Base-by-base conservation (phyloP, 2,329 filamentous ascomycete species). In the Clarireedia homoeocarpa region DNA sequence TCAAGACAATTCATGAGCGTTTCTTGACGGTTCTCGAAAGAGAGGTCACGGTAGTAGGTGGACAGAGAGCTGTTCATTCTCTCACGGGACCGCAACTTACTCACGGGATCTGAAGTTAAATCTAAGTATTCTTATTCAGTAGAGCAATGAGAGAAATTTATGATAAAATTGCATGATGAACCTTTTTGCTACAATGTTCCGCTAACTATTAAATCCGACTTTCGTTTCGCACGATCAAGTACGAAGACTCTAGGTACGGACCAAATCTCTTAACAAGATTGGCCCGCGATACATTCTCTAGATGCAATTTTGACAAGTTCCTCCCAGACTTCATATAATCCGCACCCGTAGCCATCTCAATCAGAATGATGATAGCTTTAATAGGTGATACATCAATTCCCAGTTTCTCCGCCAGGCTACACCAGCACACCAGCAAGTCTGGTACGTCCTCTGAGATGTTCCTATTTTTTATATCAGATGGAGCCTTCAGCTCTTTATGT, bases 361-460 rank as follows among this genome's bases (percentile, higher is more conserved):
- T 40, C n/a, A 46, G 20, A 46, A 26, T 24, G 24, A 46, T 46
- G 12, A 59, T 55, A 2, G 51, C 48, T 23, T 45, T 42, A 6
- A 59, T 26, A 14, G 51, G n/a, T 2, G n/a, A 20, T 10, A 48
- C 44, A 15, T 58, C 56, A 10, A 59, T 36, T 5, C 55, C 58
- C 9, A 59, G 17, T n/a, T 40, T 57, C 7, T 51, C 24, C 3
- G 59, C 59, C 23, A 61, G 30, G 0, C 51, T 57, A 48, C 38
- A 38, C 59, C 59, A 61, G 17, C 51, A 47, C 10, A 61, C 59
- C 36, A 61, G 42, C 39, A 61, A 36, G 46, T 61, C 54, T 15
- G 59, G 59, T 6, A 61, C 59, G 51, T 61, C 59, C 34, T 61
- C 59, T 3, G 53, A 36, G 12, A 61, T 48, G 26, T 59, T 59